Base-by-base conservation (phyloP, 1,284 basidiomycete genomes). In the Wallemia ichthyophaga region DNA sequence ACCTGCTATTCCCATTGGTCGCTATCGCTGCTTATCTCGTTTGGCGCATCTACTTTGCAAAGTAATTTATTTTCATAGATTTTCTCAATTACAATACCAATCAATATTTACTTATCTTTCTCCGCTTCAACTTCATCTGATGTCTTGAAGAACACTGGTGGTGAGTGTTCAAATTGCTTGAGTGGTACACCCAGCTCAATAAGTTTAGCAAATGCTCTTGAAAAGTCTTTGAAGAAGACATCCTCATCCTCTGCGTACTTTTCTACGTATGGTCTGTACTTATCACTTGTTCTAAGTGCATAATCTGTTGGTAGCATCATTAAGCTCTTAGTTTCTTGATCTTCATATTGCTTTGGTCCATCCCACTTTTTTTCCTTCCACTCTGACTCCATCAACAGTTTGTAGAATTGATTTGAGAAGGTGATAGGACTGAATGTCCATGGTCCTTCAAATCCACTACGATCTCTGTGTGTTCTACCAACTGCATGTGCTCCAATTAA, bases 221-320 rank as follows among this genome's bases (percentile, higher is more conserved):
- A 76, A 75, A 92, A 94, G 72, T 91, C 88, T 68, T 82, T 80
- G 77, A 92, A 92, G 77, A 83, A 94, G 27, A 82, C 73, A 15
- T 82, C 76, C 70, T 84, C 77, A 67, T 82, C 78, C 57, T 84
- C 77, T 56, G 89, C 87, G 67, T 92, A 94, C 27, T 76, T 75
- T 72, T 85, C 78, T 60, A 82, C 82, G 66, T 73, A 79, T 70
- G 85, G 84, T 74, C 81, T 84, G 78, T 91, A 91, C 64, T 73
- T 74, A 78, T 87, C 91, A 74, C 92, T 88, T 69, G 81, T 78
- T 62, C 76, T 74, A 60, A 94, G 74, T 54, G 82, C 78, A 68
- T 82, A 83, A 71, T 92, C 87, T 65, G 85, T 82, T 53, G 86
- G 85, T 55, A 94, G 73, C 91, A 96, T 96, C 91, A 98, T 96